Conservation (phyloP, 768 basidiomycete genomes). For the Lentinula guzmanii region DNA sequence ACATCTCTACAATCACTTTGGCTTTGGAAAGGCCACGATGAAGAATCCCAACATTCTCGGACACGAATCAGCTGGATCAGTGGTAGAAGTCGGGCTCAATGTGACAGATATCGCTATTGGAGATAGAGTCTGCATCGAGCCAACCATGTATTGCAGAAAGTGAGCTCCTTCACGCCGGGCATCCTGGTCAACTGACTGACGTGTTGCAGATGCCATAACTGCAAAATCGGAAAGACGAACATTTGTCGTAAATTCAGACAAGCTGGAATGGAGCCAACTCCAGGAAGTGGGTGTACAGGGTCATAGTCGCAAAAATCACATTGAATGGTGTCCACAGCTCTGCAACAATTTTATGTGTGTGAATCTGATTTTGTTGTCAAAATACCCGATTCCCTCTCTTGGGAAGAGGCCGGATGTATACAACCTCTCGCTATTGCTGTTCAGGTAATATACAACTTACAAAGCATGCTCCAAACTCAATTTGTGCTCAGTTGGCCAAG, state of each 20-base stretch:
- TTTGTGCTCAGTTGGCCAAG: constrained; percentile 7
- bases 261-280: constrained; percentile 9
- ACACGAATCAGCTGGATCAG: constrained; percentile 15
- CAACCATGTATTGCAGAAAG: constrained; percentile 13
- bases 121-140: constrained; percentile 15
- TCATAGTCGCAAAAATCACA: neutral
- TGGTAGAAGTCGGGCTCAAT: constrained; percentile 10
- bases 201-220: constrained; percentile 12
- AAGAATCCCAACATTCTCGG: constrained; percentile 11
- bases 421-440: constrained; percentile 15
- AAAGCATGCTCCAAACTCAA: no score
- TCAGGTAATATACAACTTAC: neutral
- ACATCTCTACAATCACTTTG: constrained; percentile 12
- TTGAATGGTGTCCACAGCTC: neutral
- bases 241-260: constrained; percentile 12
- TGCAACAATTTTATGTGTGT: constrained; percentile 13
- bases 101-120: constrained; percentile 11
- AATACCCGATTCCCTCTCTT: constrained; percentile 12
- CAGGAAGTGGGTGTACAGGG: constrained; percentile 9
- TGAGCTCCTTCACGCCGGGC: neutral
- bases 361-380: constrained; percentile 13
- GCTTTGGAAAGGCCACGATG: constrained; percentile 10
- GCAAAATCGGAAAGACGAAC: constrained; percentile 13
- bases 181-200: no score
- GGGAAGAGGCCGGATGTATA: constrained; percentile 16